Conservation (phyloP, 345 rosid species). For the Raphanus sativus region DNA sequence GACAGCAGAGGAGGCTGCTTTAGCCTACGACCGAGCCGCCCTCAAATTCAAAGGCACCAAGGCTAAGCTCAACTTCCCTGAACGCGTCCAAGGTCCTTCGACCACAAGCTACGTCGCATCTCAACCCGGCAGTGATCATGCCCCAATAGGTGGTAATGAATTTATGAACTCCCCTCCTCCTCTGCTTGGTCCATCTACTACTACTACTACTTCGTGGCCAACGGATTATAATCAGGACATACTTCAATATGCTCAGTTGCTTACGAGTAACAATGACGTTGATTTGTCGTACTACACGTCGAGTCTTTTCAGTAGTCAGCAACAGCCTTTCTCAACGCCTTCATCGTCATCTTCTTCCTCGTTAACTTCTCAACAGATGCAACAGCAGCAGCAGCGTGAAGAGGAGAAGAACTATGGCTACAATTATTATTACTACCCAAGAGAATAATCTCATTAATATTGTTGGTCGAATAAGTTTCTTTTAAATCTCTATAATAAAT, state of each 20-base stretch:
- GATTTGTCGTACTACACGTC: constrained; percentile 59
- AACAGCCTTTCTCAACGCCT: constrained; percentile 37
- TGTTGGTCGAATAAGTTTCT: constrained; percentile 14
- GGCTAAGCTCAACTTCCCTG: background rate
- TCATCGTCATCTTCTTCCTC: constrained; percentile 27
- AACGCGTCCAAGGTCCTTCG: background rate
- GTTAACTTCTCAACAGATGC: constrained; percentile 12
- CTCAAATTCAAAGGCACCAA: background rate
- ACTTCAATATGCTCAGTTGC: constrained; percentile 70
- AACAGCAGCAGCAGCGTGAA: constrained; percentile 15
- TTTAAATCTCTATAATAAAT: background rate
- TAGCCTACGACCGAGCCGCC: background rate
- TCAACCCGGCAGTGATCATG: background rate
- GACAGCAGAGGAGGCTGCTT: background rate
- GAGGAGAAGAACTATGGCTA: constrained; percentile 32
- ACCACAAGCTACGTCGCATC: background rate
- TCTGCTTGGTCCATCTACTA: constrained; percentile 15
- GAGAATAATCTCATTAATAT: constrained; percentile 23
- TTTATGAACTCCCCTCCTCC: constrained; percentile 23
- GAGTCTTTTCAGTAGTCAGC: constrained; percentile 50
- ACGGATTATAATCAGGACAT: constrained; percentile 57
- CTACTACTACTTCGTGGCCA: constrained; percentile 21
- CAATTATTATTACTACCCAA: constrained; percentile 33
- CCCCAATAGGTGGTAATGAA: constrained; percentile 9
- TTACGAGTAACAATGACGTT: constrained; percentile 62